phyloP scores from a whole-genome alignment of 768 basidiomycete species.

The Psilocybe tampanensis region DNA sequence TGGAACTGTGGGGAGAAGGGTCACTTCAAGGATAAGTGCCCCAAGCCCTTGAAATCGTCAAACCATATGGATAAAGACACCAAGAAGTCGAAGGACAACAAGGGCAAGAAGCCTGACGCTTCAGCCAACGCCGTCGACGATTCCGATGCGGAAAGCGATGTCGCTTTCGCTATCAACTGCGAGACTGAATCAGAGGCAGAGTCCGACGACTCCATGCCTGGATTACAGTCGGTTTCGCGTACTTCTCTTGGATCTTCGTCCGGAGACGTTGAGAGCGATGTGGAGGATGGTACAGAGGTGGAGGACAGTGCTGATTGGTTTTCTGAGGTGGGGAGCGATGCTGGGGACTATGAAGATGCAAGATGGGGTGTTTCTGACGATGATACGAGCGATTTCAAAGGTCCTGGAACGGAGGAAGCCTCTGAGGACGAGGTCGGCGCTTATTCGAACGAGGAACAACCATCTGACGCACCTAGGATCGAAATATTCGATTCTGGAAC shows the following conservation, averaged over 20 bases:
- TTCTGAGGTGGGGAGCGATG: conserved; percentile 10
- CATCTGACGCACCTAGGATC: conserved; percentile 4
- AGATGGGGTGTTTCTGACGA: conserved; percentile 5
- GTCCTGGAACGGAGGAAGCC: neutral
- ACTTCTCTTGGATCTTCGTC: too few relatives aligned
- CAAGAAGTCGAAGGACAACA: neutral
- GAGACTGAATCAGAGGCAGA: too few relatives aligned
- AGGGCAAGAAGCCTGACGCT: neutral
- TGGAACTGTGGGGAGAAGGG: conserved; percentile 30
- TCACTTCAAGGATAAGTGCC: conserved; percentile 22
- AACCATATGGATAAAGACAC: too few relatives aligned
- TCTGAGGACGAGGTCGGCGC: neutral
- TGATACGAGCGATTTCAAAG: too few relatives aligned
- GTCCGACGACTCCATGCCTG: too few relatives aligned
- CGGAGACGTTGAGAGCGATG: too few relatives aligned
- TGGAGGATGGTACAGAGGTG: too few relatives aligned
- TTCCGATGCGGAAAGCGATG: conserved; percentile 4
- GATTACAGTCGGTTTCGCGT: too few relatives aligned
- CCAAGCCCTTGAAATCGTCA: conserved; percentile 1
- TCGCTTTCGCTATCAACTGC: neutral
- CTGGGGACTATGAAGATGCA: conserved; percentile 1
- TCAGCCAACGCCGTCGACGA: conserved; percentile 12
- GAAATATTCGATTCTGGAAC: conserved; percentile 30
- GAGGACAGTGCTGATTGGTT: neutral
- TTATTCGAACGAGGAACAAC: neutral